These are phyloP conservation scores for Cryptococcus jaspeensis DNA, from an alignment of 1,284 basidiomycete genomes.

Conservation along the genomic window DNA sequence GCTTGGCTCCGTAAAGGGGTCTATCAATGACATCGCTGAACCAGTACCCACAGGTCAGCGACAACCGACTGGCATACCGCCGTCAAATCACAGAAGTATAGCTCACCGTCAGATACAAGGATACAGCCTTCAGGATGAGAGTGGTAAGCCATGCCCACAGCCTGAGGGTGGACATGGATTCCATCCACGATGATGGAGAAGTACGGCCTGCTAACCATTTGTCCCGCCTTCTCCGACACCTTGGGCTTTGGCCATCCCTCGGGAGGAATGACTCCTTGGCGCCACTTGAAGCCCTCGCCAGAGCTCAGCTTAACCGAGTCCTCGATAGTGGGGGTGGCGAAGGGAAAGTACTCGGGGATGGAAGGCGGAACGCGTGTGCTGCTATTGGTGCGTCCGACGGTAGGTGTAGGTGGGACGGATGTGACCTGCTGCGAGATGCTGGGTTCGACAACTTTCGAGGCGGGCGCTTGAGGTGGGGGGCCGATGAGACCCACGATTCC, in stretches of 20 bases:
- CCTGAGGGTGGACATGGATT: slow-evolving; percentile 85
- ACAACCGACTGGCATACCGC: background rate
- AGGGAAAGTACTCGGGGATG: no score
- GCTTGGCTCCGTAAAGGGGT: slow-evolving; percentile 71
- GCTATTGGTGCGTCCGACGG: no score
- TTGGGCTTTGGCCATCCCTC: no score
- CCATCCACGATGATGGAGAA: slow-evolving; percentile 89
- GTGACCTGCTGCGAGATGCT: no score
- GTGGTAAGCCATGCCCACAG: slow-evolving; percentile 78
- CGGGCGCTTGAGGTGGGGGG: slow-evolving; percentile 60
- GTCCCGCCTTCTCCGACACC: no score
- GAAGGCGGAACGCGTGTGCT: no score
- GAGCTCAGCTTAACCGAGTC: no score
- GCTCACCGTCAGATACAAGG: slow-evolving; percentile 77
- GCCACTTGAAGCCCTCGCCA: no score
- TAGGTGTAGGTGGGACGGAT: no score
- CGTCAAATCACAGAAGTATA: background rate
- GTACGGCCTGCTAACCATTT: slow-evolving; percentile 59
- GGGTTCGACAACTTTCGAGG: no score
- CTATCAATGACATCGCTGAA: slow-evolving; percentile 63
- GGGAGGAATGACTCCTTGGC: no score
- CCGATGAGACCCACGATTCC: slow-evolving; percentile 80
- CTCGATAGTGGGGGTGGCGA: no score
- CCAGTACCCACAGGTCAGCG: background rate
- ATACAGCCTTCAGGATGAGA: slow-evolving; percentile 79